Evolutionary conservation across 768 basidiomycete genomes (phyloP).

Genomic region (Dacryopinax primogenitus): DNA sequence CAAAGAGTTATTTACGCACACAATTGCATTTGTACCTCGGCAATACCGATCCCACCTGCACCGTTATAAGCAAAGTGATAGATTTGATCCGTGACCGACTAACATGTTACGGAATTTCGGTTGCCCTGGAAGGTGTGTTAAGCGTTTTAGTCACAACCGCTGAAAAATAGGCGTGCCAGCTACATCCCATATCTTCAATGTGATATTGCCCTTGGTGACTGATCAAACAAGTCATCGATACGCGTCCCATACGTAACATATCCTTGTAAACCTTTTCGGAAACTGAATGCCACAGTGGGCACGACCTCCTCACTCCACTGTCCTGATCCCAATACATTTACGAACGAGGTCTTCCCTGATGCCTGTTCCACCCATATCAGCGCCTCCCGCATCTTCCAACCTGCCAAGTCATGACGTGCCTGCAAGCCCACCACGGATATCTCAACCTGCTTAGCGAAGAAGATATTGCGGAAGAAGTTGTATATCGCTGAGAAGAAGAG

Average conservation of each 20-base stretch:
- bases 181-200: slow-evolving; percentile 90
- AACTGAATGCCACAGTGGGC: slow-evolving; percentile 87
- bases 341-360: slow-evolving; percentile 89
- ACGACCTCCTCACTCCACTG: slow-evolving; percentile 96
- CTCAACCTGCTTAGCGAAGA: slow-evolving; percentile 79
- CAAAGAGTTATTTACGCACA: slow-evolving; percentile 41
- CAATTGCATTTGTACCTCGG: slow-evolving; percentile 79
- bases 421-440: slow-evolving; percentile 86
- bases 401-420: slow-evolving; percentile 32
- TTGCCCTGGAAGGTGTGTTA: slow-evolving; percentile 42
- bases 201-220: slow-evolving; percentile 78
- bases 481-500: background rate
- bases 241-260: background rate
- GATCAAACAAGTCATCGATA: background rate
- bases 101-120: slow-evolving; percentile 91
- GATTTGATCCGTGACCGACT: slow-evolving; percentile 27
- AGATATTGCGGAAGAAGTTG: slow-evolving; percentile 29
- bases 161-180: slow-evolving; percentile 43
- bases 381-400: background rate
- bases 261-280: slow-evolving; percentile 40
- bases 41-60: slow-evolving; percentile 49
- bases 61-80: background rate
- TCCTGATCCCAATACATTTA: slow-evolving; percentile 69
- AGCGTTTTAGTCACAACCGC: background rate
- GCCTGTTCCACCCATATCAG: slow-evolving; percentile 38